phyloP scores from a whole-genome alignment of 768 basidiomycete genomes.

The Cyathus striatus region DNA sequence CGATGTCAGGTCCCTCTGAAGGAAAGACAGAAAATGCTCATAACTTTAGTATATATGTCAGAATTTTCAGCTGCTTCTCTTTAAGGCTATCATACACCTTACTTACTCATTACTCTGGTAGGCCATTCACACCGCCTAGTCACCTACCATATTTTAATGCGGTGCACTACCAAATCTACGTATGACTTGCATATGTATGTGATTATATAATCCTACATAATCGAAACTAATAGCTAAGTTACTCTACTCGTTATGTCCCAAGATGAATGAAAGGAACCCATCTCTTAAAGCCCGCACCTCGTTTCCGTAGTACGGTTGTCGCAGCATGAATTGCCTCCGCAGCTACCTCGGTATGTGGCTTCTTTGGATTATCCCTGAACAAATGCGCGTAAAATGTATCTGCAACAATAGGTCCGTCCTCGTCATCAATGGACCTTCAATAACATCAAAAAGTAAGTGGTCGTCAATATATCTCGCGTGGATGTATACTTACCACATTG shows the following conservation, averaged over 20 bases:
- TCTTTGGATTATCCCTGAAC: background rate
- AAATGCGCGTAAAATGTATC: constrained; percentile 7
- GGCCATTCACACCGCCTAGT: too few species aligned
- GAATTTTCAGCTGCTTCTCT: too few species aligned
- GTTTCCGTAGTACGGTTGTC: constrained; percentile 3
- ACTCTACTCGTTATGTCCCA: constrained; percentile 9
- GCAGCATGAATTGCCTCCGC: constrained; percentile 10
- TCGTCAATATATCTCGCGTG: background rate
- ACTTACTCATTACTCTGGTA: too few species aligned
- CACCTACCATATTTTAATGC: too few species aligned
- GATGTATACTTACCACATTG: constrained; percentile 26
- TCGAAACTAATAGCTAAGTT: too few species aligned
- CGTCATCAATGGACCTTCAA: constrained; percentile 9
- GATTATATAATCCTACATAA: too few species aligned
- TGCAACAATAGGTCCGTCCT: constrained; percentile 9
- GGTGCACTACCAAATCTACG: too few species aligned
- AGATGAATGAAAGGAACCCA: constrained; percentile 14
- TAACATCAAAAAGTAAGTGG: background rate
- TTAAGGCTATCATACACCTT: too few species aligned
- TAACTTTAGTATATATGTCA: too few species aligned
- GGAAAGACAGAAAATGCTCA: too few species aligned
- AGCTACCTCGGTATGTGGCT: constrained; percentile 5
- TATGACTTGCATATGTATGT: too few species aligned
- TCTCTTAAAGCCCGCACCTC: constrained; percentile 2
- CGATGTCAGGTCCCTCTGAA: too few species aligned